Base-by-base conservation (phyloP, 1,284 basidiomycete genomes). In the Ustilago hordei region DNA sequence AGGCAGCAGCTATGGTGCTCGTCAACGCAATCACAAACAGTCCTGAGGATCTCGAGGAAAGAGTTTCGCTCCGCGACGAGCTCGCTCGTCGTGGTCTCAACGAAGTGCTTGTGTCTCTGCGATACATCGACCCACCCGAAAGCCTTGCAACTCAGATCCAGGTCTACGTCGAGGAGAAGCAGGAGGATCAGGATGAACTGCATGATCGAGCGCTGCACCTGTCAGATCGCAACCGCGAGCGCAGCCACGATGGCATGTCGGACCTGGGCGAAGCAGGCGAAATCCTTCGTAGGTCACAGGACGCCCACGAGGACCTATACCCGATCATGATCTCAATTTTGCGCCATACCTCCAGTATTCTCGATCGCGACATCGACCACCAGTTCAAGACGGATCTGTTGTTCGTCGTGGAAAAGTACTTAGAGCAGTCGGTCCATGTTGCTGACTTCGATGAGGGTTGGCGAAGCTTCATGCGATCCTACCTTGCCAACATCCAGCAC, bases 131-230 rank as follows among this genome's bases (percentile, higher is more conserved):
- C 78, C 92, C 93, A 1, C 92, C 93, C 12, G 93, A 94, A 52
- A 86, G 87, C 1, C 87, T 95, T 35, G 83, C 91, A 17, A 92
- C 89, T 0, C 94, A 95, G 80, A 87, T 95, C 7, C 90, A 92
- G 73, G 89, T 93, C 17, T 95, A 94, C 79, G 89, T 90, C 0
- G 93, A 96, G 75, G 94, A 95, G 85, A 93, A 93, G 80, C 92
- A 92, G 57, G 93, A 95, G 76, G 94, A 96, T 85, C 92, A 93
- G 84, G 91, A 93, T 82, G 93, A 95, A 62, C 89, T 94, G 85
- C 77, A 72, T 48, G 80, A 82, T 19, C 64, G 80, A 8, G 66
- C 66, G 7, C 58, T 81, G 19, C 60, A 58, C 15, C 13, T 69
- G 39, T 15, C 64, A 8, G 69, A 76, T 8, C 52, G 54, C 31